Evolutionary conservation across 2,329 filamentous ascomycete genomes (phyloP), one percentile per base, ranked within the genome.

Genomic region (Cadophora malorum): DNA sequence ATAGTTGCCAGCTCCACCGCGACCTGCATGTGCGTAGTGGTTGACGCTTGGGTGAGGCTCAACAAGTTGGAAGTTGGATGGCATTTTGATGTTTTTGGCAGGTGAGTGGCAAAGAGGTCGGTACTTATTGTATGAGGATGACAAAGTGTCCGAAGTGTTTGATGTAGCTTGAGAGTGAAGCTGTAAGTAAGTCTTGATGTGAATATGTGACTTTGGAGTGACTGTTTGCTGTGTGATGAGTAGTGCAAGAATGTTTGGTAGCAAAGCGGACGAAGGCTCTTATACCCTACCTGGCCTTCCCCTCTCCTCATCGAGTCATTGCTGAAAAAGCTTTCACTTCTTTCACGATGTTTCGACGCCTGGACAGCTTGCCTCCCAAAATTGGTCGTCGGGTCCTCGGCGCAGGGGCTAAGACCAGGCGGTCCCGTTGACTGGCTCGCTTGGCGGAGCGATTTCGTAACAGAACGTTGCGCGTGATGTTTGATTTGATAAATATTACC

Each of bases 1-100:
- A 56, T 70, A 73, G 69, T 78, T 78, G 45, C 76, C 76, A 50
- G 73, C 74, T 35, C 76, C 76, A 45, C 76, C 76, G n/a, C 76
- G 72, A 16, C 76, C 76, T 23, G 73, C 70, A 65, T 76, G 73
- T 19, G 72, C 68, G 70, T 74, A 77, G 38, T 63, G 68, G 61
- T 61, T 55, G 66, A 73, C 68, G 70, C 70, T 75, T 64, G 76
- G 76, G 70, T 77, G 76, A 52, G 76, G 76, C 66, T 78, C 75
- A 62, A 73, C 73, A 69, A 78, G 68, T 62, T 69, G 65, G 74
- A 76, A 77, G 61, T 64, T 64, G 62, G 70, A 53, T 53, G 68
- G 62, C 72, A 68, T 71, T 59, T 60, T 55, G 61, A 55, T 19
- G 45, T 41, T n/a, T 35, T 35, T 55, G 35, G 52, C n/a, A 10